Conservation (phyloP, 2,329 filamentous ascomycete genomes). For the Colletotrichum sp. region DNA sequence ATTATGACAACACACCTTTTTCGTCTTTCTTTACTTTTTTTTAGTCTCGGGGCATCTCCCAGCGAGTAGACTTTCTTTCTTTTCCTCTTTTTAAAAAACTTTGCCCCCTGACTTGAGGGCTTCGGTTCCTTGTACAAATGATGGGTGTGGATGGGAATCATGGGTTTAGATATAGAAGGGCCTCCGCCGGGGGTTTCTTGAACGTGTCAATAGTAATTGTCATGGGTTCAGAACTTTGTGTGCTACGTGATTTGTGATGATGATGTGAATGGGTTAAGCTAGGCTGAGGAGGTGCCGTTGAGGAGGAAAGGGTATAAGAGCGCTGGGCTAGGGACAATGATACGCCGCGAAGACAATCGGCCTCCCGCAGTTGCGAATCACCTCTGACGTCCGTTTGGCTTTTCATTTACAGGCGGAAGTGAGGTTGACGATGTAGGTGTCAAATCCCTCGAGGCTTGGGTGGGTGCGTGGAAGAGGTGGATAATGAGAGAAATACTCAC, state of each 20-base stretch:
- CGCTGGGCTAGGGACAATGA: too few species aligned
- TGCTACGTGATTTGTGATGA: background rate
- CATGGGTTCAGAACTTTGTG: background rate
- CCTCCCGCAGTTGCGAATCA: too few species aligned
- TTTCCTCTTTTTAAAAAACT: background rate
- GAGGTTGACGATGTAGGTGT: too few species aligned
- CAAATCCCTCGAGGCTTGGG: too few species aligned
- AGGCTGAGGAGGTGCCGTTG: too few species aligned
- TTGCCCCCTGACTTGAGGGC: background rate
- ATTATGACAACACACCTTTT: background rate
- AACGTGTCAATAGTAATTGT: conserved; percentile 1
- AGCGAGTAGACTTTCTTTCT: background rate
- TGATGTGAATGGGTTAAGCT: too few species aligned
- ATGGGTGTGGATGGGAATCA: background rate
- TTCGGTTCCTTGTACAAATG: conserved; percentile 3
- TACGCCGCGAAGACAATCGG: too few species aligned
- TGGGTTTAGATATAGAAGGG: background rate
- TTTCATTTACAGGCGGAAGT: too few species aligned
- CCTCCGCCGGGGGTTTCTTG: background rate
- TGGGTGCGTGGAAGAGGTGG: too few species aligned
- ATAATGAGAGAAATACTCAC: background rate
- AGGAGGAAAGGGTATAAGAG: too few species aligned
- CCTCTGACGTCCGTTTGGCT: too few species aligned
- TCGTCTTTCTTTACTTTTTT: background rate
- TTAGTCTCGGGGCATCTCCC: background rate